Evolutionary conservation across 108 stramenopile species (phyloP).

Genomic region (Nitzschia sp.): DNA sequence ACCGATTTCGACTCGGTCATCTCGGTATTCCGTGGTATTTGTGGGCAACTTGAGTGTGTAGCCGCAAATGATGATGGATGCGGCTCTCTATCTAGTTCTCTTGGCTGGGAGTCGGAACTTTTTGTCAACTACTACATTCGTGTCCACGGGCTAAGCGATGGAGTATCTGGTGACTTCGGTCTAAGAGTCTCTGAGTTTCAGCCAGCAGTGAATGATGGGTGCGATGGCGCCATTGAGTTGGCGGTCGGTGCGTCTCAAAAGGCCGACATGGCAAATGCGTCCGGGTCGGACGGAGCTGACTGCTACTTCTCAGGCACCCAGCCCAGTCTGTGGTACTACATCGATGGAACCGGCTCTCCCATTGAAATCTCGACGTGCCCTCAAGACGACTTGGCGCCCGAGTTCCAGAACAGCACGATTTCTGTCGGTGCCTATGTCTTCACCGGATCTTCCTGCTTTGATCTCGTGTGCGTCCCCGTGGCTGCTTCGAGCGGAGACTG

Average conservation of each 20-base stretch:
- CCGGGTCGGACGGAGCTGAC: neutral
- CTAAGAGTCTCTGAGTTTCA: conserved; percentile 9
- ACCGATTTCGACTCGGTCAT: conserved; percentile 28
- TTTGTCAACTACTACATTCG: neutral
- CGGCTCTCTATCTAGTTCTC: conserved; percentile 7
- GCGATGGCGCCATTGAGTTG: conserved; percentile 9
- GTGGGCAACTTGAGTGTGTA: conserved; percentile 18
- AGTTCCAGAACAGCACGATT: neutral
- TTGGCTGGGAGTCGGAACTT: conserved; percentile 6
- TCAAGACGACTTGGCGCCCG: too few relatives aligned
- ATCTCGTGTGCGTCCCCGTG: neutral
- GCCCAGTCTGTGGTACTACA: conserved; percentile 16
- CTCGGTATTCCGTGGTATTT: conserved; percentile 8
- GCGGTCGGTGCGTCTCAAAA: neutral
- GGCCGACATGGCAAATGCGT: neutral
- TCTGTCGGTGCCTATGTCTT: neutral
- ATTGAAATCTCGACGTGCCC: conserved; percentile 21
- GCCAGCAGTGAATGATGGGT: conserved; percentile 14
- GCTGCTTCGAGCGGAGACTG: neutral
- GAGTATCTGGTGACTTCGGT: conserved; percentile 14
- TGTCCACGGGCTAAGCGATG: conserved; percentile 1
- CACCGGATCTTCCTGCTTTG: neutral
- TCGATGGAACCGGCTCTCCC: conserved; percentile 10
- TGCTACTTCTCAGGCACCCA: neutral
- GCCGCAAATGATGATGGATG: conserved; percentile 17